Percentiles rank a stretch among this genome's conserved stretches.
phyloP scores from a whole-genome alignment of 208 protist genomes.

The Naegleria fowleri region DNA sequence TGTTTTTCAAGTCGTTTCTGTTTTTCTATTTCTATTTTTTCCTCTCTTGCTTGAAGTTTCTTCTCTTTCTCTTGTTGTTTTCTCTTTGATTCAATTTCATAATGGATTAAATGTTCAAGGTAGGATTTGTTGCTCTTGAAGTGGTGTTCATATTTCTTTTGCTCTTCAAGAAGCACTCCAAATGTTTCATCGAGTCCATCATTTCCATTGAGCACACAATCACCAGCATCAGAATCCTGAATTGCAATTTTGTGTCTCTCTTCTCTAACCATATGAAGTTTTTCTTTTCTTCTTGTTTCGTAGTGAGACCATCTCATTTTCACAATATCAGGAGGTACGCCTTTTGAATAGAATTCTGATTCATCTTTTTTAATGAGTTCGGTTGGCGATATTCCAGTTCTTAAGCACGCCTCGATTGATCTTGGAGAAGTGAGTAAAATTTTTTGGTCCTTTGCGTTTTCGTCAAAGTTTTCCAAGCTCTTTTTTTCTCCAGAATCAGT shows the following conservation, averaged over 20 bases:
- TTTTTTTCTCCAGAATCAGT: neutral
- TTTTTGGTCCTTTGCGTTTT: neutral
- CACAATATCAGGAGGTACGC: neutral
- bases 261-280: neutral
- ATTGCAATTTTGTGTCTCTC: neutral
- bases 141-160: neutral
- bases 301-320: neutral
- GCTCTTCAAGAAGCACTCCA: neutral
- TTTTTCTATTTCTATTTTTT: neutral
- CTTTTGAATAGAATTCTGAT: neutral
- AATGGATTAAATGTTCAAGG: neutral
- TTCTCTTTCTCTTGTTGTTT: neutral
- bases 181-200: neutral
- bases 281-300: conserved; percentile 13
- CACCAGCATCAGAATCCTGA: neutral
- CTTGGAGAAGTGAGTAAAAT: neutral
- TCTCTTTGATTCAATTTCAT: neutral
- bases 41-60: neutral
- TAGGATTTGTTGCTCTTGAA: neutral
- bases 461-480: neutral
- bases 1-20: neutral
- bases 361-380: neutral
- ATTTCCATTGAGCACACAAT: neutral
- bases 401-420: neutral
- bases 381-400: neutral